Percentiles rank a stretch among this genome's conserved stretches.
Evolutionary conservation across 2,329 filamentous ascomycete species (phyloP).

Genomic region (Colletotrichum sp.): DNA sequence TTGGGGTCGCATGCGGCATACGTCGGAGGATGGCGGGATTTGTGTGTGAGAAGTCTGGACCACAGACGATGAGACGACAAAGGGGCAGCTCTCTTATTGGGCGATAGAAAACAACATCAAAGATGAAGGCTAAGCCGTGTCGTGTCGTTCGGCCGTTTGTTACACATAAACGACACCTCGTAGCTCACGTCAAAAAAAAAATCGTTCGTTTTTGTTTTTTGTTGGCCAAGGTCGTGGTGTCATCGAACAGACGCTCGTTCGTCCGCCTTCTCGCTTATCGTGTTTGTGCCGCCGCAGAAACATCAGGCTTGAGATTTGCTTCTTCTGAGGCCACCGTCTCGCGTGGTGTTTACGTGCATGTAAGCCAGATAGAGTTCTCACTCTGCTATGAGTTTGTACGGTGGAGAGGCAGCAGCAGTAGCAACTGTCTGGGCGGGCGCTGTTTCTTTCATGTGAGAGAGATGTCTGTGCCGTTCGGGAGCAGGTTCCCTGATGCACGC

Average conservation of each 20-base stretch:
- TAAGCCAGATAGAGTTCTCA: not conserved
- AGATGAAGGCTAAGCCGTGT: not conserved
- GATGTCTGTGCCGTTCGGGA: not conserved
- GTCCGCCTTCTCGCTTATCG: not conserved
- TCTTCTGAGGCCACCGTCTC: not conserved
- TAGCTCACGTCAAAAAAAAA: not conserved
- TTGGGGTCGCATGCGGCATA: not conserved
- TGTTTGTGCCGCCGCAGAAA: not conserved
- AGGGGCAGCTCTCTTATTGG: not conserved
- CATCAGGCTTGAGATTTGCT: slow-evolving; percentile 6
- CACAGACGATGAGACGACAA: not conserved
- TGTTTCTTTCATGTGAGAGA: not conserved
- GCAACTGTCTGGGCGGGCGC: not conserved
- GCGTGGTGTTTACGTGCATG: not conserved
- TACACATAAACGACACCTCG: not conserved
- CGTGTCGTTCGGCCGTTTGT: not conserved
- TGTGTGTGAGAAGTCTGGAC: not conserved
- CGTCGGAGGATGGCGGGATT: not conserved
- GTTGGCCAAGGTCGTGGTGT: not conserved
- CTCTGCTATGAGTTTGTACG: not conserved
- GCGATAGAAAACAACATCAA: not conserved
- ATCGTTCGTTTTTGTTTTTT: not conserved
- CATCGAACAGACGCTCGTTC: slow-evolving; percentile 9
- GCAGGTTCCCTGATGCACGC: not conserved
- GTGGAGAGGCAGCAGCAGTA: not conserved